phyloP scores from a whole-genome alignment of 768 basidiomycete genomes.

The Xanthoconium stramineum region DNA sequence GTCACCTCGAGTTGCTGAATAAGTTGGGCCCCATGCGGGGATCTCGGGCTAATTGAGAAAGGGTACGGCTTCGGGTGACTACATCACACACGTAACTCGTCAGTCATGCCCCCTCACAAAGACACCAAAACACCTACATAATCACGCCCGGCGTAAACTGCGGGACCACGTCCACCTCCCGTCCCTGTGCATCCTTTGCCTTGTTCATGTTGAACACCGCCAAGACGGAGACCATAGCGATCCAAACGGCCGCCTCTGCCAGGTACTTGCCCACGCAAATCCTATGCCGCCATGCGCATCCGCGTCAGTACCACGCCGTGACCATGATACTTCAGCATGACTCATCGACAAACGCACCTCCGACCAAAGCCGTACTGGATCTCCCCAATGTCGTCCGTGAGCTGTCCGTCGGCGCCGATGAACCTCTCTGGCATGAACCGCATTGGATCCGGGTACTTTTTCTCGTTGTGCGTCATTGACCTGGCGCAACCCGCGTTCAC shows the following conservation, averaged over 20 bases:
- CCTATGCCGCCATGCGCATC: too few relatives aligned
- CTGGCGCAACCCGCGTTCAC: constrained; percentile 4
- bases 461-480: constrained; percentile 27
- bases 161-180: constrained; percentile 23
- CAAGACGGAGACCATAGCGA: constrained; percentile 26
- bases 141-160: constrained; percentile 28
- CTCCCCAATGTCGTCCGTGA: constrained; percentile 19
- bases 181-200: constrained; percentile 31
- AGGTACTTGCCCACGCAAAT: constrained; percentile 27
- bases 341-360: constrained; percentile 3
- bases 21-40: constrained; percentile 5
- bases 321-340: not conserved
- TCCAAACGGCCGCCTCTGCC: constrained; percentile 25
- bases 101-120: not conserved
- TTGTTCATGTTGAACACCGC: constrained; percentile 28
- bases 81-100: not conserved
- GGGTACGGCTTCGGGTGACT: constrained; percentile 19
- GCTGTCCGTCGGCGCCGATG: constrained; percentile 12
- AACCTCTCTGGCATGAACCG: constrained; percentile 23
- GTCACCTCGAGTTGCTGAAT: constrained; percentile 13
- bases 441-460: constrained; percentile 21
- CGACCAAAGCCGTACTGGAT: constrained; percentile 25
- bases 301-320: too few relatives aligned
- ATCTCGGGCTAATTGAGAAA: constrained; percentile 21
- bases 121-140: constrained; percentile 15